phyloP scores from a whole-genome alignment of 768 basidiomycete genomes.

The Pulveroboletus sp. region DNA sequence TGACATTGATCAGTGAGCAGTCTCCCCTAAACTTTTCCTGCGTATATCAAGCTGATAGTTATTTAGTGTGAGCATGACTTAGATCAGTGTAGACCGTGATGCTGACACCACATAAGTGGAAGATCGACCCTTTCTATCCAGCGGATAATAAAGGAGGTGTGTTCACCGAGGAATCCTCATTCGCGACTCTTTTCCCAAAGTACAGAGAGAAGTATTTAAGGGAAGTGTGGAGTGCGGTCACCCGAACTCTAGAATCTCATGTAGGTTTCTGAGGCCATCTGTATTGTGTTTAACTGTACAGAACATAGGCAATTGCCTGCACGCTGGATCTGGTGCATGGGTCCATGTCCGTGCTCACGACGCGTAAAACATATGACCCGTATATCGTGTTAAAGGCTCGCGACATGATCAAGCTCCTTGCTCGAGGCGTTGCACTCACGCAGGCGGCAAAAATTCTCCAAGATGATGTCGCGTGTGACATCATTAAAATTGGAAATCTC shows the following conservation, averaged over 20 bases:
- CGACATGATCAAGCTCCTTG: conserved; percentile 92
- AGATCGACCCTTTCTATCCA: conserved; percentile 72
- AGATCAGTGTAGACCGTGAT: background rate
- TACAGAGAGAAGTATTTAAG: conserved; percentile 96
- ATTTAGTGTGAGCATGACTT: conserved; percentile 39
- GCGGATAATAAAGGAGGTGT: conserved; percentile 76
- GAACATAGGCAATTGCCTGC: conserved; percentile 73
- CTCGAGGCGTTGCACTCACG: conserved; percentile 80
- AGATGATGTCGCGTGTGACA: conserved; percentile 88
- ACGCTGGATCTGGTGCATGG: conserved; percentile 94
- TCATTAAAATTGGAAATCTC: conserved; percentile 94
- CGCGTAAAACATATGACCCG: conserved; percentile 95
- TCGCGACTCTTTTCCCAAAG: conserved; percentile 97
- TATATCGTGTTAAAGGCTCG: conserved; percentile 95
- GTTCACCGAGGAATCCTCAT: conserved; percentile 94
- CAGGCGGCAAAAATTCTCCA: conserved; percentile 89
- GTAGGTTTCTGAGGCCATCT: conserved; percentile 38
- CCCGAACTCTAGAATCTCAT: conserved; percentile 74
- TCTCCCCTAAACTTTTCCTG: conserved; percentile 1
- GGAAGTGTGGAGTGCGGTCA: conserved; percentile 92
- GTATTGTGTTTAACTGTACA: background rate
- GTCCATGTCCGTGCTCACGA: conserved; percentile 95
- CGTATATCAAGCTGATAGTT: background rate
- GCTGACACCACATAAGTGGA: conserved; percentile 60
- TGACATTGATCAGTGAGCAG: conserved; percentile 94